Percentiles rank a stretch among this genome's conserved stretches.
Conservation (phyloP, 192 early-diverging fungal species). For the Linnemannia elongata region DNA sequence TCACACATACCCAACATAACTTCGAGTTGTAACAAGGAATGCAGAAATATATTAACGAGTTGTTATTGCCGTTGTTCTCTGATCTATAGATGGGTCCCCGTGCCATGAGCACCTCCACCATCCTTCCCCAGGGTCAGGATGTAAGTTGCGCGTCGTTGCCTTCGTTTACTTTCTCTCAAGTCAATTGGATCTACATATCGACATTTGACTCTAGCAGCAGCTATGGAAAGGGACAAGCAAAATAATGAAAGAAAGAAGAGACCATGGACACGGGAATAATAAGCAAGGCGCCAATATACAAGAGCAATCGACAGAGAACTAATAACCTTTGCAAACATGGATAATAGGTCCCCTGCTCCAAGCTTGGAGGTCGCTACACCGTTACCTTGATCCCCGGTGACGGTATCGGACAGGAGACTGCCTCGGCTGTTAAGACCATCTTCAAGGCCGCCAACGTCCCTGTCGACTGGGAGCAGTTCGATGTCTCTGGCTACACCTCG, state of each 20-base stretch:
- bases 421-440: constrained; percentile 90
- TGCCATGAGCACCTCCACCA: constrained; percentile 57
- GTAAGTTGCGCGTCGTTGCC: constrained; percentile 32
- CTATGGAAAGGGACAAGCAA: not conserved
- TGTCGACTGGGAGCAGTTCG: constrained; percentile 97
- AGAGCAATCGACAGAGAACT: not conserved
- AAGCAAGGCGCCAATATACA: not conserved
- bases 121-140: constrained; percentile 50
- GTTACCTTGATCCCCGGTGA: constrained; percentile 99
- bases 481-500: constrained; percentile 93
- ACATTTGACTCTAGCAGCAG: not conserved
- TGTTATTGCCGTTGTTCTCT: not conserved
- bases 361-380: constrained; percentile 95
- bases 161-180: not conserved
- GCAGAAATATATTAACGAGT: not conserved
- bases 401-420: constrained; percentile 96
- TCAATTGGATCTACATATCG: not conserved
- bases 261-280: not conserved
- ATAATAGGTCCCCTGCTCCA: constrained; percentile 62
- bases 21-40: not conserved
- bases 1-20: not conserved
- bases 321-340: not conserved
- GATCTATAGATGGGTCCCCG: constrained; percentile 46
- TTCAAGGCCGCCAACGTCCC: constrained; percentile 95
- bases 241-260: not conserved